Evolutionary conservation across 2,329 filamentous ascomycete species (phyloP), one percentile per base, ranked within the genome.

Genomic region (Hypoxylon rubiginosum): DNA sequence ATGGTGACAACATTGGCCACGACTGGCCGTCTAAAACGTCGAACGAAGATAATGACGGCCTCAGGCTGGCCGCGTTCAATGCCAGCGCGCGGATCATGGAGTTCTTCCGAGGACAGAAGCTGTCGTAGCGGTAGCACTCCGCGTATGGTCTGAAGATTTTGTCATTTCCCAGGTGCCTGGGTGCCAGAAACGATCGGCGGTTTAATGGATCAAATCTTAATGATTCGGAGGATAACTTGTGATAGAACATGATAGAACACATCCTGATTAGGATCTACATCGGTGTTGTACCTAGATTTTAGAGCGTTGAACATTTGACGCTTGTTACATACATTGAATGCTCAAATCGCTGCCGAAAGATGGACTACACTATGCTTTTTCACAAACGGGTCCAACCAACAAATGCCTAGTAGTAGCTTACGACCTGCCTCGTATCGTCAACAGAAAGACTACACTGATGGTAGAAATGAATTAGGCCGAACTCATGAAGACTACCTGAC

Each of bases 1-100:
- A 71, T 34, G 73, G 73, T 3, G 64, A 76, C 36, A 56, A 72
- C 13, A 71, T 76, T n/a, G 63, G 65, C 1, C 74, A 76, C 39
- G 72, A 72, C 48, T 76, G 74, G 73, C 73, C 73, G 1, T 64
- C 73, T 1, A 76, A 68, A 2, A 55, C 55, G 11, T 19, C 41
- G 11, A 76, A 76, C 39, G 26, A 53, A 4, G 73, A 75, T 39
- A 75, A 71, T n/a, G 48, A 62, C 1, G 65, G 62, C 10, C 24
- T 69, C 11, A 61, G 36, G 13, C 62, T 71, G 8, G 73, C 74
- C 15, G 69, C 68, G 2, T 76, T 75, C 19, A 72, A 76, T 48
- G 72, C 73, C 9, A 75, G 71, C 52, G 50, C 64, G 34, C 28
- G 58, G 6, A 75, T 74, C 26, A 73, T 75, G 72, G 69, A 71